These are phyloP conservation scores for Pittosporum tobira DNA, from an alignment of 129 eudicot species.

Conservation along the genomic window DNA sequence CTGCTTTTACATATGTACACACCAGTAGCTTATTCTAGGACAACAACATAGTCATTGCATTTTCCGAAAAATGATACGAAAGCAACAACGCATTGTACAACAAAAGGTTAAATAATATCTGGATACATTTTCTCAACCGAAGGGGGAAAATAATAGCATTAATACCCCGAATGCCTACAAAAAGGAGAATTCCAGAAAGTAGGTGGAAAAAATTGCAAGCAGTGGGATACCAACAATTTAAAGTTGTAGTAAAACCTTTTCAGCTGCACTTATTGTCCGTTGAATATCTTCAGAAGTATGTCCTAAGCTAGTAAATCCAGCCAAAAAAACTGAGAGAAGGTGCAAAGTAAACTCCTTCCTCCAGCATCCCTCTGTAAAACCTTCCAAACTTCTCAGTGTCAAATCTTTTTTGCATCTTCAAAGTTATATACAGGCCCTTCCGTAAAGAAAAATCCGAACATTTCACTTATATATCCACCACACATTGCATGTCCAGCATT, in stretches of 20 bases:
- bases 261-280: conserved; percentile 59
- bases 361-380: conserved; percentile 70
- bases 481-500: conserved; percentile 57
- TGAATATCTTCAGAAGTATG: conserved; percentile 68
- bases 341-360: conserved; percentile 81
- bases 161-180: conserved; percentile 8
- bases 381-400: conserved; percentile 62
- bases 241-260: conserved; percentile 55
- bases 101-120: no score
- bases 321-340: conserved; percentile 91
- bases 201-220: no score
- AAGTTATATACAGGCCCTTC: conserved; percentile 70
- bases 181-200: no score
- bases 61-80: no score
- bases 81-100: no score
- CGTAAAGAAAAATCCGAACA: conserved; percentile 76
- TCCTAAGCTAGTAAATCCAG: conserved; percentile 74
- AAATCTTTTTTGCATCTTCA: conserved; percentile 72
- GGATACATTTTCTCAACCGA: background rate
- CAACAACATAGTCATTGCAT: no score
- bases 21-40: no score
- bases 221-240: conserved; percentile 11
- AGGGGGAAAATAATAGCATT: background rate
- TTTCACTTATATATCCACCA: conserved; percentile 62
- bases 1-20: no score